These are phyloP conservation scores for Beauveria pseudobassiana DNA, from an alignment of 2,329 filamentous ascomycete species.

Conservation along the genomic window DNA sequence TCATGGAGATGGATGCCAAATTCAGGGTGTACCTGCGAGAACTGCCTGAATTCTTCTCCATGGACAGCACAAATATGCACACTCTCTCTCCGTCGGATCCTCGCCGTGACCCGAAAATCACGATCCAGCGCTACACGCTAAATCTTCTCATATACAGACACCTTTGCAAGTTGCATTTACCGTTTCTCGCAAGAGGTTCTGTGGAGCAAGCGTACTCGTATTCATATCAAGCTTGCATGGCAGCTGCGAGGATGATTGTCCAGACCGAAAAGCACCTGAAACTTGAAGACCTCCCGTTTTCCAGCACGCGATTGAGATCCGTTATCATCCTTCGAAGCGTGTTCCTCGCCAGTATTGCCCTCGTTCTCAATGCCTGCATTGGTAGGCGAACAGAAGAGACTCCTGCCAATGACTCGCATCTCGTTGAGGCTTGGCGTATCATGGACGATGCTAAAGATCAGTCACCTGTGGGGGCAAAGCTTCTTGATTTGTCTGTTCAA, in stretches of 20 bases:
- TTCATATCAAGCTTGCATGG: conserved; percentile 25
- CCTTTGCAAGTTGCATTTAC: conserved; percentile 28
- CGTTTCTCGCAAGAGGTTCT: conserved; percentile 26
- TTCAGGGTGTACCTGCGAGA: conserved; percentile 22
- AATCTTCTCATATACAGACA: conserved; percentile 26
- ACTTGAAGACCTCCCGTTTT: conserved; percentile 20
- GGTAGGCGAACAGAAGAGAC: conserved; percentile 18
- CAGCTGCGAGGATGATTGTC: conserved; percentile 25
- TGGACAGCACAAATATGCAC: conserved; percentile 16
- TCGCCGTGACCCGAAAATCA: conserved; percentile 18
- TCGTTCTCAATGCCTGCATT: conserved; percentile 27
- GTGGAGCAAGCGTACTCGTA: conserved; percentile 25
- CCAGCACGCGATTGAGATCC: conserved; percentile 21
- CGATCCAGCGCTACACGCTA: conserved; percentile 26
- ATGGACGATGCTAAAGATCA: conserved; percentile 23
- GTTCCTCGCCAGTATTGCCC: conserved; percentile 26
- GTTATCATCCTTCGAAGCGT: conserved; percentile 26
- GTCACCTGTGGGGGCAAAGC: conserved; percentile 22
- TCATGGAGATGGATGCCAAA: conserved; percentile 26
- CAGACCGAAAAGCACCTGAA: conserved; percentile 23
- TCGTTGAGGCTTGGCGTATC: conserved; percentile 26
- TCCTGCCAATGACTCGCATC: conserved; percentile 19
- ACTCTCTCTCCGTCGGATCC: conserved; percentile 18
- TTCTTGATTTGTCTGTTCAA: conserved; percentile 24
- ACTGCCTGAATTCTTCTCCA: conserved; percentile 23